phyloP scores from a whole-genome alignment of 2,329 filamentous ascomycete species.

The Metarhizium rileyi region DNA sequence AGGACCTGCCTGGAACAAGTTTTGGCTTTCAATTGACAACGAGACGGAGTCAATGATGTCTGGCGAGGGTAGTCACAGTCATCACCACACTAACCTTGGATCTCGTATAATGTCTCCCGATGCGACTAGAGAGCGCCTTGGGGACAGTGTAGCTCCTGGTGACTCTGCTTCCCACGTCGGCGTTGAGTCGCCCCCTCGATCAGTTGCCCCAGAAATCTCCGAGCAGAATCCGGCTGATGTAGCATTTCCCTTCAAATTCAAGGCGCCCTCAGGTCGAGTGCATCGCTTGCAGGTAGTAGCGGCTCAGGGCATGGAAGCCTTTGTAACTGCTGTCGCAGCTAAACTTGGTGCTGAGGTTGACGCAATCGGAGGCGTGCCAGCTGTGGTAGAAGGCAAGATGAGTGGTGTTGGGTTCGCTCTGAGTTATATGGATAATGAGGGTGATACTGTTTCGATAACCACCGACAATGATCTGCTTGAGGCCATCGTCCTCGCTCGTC shows the following conservation, averaged over 20 bases:
- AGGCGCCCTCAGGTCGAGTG: slow-evolving; percentile 88
- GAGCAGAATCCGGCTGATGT: slow-evolving; percentile 56
- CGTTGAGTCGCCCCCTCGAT: slow-evolving; percentile 64
- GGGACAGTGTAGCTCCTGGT: slow-evolving; percentile 79
- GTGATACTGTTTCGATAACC: slow-evolving; percentile 93
- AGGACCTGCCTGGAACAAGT: slow-evolving; percentile 98
- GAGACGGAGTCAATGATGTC: slow-evolving; percentile 96
- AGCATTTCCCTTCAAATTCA: slow-evolving; percentile 98
- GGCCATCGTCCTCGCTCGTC: slow-evolving; percentile 74
- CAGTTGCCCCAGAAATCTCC: slow-evolving; percentile 39
- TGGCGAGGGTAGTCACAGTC: slow-evolving; percentile 71
- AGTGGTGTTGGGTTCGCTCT: slow-evolving; percentile 75
- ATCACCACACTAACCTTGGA: slow-evolving; percentile 52
- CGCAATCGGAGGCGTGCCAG: slow-evolving; percentile 69
- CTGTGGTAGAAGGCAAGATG: slow-evolving; percentile 69
- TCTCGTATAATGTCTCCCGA: slow-evolving; percentile 76
- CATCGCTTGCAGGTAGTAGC: slow-evolving; percentile 82
- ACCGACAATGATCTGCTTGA: slow-evolving; percentile 89
- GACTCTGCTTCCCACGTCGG: slow-evolving; percentile 94
- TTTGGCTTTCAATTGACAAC: slow-evolving; percentile 92
- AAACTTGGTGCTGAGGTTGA: slow-evolving; percentile 84
- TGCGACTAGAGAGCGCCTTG: slow-evolving; percentile 56
- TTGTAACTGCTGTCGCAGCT: slow-evolving; percentile 65
- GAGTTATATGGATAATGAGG: slow-evolving; percentile 94
- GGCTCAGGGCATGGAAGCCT: slow-evolving; percentile 67